phyloP scores from a whole-genome alignment of 331 rosid species.

The Phaseolus coccineus region DNA sequence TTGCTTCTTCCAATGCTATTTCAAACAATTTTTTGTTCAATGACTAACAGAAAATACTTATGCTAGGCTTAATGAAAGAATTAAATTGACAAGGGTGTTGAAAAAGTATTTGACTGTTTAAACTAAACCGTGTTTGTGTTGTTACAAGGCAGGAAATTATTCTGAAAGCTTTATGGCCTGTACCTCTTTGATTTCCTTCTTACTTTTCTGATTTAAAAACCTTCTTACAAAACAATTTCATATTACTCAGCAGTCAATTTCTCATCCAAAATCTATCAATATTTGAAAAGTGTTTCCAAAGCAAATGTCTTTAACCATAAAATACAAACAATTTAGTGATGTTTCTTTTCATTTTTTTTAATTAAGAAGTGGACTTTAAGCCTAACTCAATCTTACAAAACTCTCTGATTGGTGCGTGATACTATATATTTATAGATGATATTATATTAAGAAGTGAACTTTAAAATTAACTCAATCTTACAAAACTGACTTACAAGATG shows the following conservation, averaged over 20 bases:
- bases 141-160: slow-evolving; percentile 7
- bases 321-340: background rate
- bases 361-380: no score
- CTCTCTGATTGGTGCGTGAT: no score
- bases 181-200: background rate
- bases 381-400: no score
- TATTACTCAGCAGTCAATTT: background rate
- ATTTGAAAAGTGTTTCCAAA: background rate
- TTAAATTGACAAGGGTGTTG: background rate
- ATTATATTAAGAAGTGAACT: no score
- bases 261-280: background rate
- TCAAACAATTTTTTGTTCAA: slow-evolving; percentile 9
- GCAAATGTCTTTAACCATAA: background rate
- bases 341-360: no score
- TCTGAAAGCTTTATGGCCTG: background rate
- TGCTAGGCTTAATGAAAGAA: slow-evolving; percentile 16
- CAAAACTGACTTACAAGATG: no score
- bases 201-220: background rate
- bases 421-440: no score
- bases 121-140: background rate
- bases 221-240: background rate
- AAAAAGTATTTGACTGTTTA: background rate
- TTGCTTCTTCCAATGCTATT: slow-evolving; percentile 24
- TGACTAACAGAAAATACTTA: slow-evolving; percentile 8
- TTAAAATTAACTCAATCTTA: no score